Base-by-base conservation (phyloP, 257 asterid genomes). In the Orobanche coerulescens region DNA sequence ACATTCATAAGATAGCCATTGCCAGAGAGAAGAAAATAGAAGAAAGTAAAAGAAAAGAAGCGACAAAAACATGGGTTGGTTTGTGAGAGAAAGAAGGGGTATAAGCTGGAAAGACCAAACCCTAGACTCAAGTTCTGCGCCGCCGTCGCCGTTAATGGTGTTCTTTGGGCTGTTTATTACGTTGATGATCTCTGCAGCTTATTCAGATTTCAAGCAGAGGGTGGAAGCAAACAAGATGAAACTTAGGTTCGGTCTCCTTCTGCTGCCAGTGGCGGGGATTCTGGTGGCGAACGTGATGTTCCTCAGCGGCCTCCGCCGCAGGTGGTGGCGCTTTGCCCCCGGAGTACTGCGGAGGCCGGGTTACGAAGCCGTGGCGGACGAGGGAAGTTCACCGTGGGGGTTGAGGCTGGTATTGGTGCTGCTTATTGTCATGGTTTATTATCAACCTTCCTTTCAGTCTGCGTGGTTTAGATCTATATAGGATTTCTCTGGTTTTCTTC, bases 31-130 rank as follows among this genome's bases (percentile, higher is more conserved):
- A n/a, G n/a, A n/a, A n/a, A n/a, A n/a, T n/a, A n/a, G n/a, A n/a
- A n/a, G n/a, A n/a, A n/a, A n/a, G n/a, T n/a, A 26, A 49, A 62
- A 25, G 24, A 20, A 16, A 34, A 22, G 33, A 14, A 24, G 5
- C 36, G 5, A 30, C 36, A 0, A 2, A 39, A 42, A 43, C 19
- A 84, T 87, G 94, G 81, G 73, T 54, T 79, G 77, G 81, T 64
- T 78, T 15, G 61, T 65, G 62, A 62, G 79, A 64, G 86, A 66
- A 64, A 73, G 81, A 46, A 78, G 85, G 55, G 84, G 82, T 5
- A 40, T 76, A 9, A 82, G 91, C 77, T 86, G 96, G 94, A 82
- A 67, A 30, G 90, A 82, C 22, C 84, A 66, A 61, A 70, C 90
- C 52, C 65, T 84, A 0, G 85, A 76, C 7, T 85, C 95, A 19